Conservation (phyloP, 1,139 yeast genomes). For the Saccharomyces hybrid region DNA sequence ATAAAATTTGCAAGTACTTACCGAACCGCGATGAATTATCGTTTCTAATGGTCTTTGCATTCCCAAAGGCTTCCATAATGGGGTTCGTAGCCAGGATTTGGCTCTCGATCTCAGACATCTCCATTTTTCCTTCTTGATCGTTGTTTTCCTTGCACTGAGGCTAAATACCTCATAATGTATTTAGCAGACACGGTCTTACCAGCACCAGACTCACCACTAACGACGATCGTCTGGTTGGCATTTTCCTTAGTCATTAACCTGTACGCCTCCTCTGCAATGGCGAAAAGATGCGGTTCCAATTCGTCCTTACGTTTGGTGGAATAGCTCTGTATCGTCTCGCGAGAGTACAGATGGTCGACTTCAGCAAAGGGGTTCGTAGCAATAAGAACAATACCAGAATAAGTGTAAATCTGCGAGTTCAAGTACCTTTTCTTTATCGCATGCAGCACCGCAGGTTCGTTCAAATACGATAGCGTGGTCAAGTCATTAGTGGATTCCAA, state of each 20-base stretch:
- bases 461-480: conserved; percentile 81
- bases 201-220: conserved; percentile 97
- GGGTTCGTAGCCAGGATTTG: conserved; percentile 96
- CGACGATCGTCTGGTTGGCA: conserved; percentile 89
- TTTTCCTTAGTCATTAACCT: conserved; percentile 83
- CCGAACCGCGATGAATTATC: conserved; percentile 97
- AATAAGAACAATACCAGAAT: conserved; percentile 92
- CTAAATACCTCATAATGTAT: conserved; percentile 95
- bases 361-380: conserved; percentile 95
- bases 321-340: conserved; percentile 87
- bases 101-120: conserved; percentile 86
- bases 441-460: conserved; percentile 91
- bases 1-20: conserved; percentile 85
- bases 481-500: conserved; percentile 77
- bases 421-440: conserved; percentile 86
- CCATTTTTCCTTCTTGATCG: conserved; percentile 38
- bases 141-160: conserved; percentile 68
- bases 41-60: conserved; percentile 94
- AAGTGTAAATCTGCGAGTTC: conserved; percentile 85
- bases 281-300: conserved; percentile 91
- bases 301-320: conserved; percentile 90
- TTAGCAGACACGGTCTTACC: conserved; percentile 97
- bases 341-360: conserved; percentile 83
- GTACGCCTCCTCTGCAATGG: conserved; percentile 98
- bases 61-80: conserved; percentile 97